Evolutionary conservation across 192 early-diverging fungal species (phyloP), one percentile per base, ranked within the genome.

Genomic region (Piromyces finnis): DNA sequence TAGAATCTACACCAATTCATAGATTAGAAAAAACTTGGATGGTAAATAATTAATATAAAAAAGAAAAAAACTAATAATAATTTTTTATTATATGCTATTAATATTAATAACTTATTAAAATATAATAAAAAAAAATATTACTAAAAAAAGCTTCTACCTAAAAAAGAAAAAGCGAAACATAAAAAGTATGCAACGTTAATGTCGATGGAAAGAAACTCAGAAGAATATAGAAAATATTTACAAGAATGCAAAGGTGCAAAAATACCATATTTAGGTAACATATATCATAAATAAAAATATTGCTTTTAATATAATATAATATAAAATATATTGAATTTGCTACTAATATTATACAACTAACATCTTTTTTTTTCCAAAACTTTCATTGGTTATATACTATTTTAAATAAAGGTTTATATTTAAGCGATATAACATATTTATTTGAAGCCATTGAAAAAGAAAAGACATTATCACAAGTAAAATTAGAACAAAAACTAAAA

Each of bases 21-120:
- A 39, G 79, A 29, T 36, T 80, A 77, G 79, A 80, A 28, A 80
- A 80, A 32, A 80, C 79, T 22, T 80, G 79, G 79, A 36, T 29
- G 37, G 79, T 80, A 28, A 80, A 77, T 22, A 80, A 12, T 26
- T 16, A 32, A 13, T 13, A 11, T 12, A 77, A 29, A 13, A 11
- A 11, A 36, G n/a, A 13, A 30, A 32, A n/a, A 11, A 32, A n/a
- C 14, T 28, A 79, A 79, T 28, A 51, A 79, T 29, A 79, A 7
- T 35, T 35, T 35, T 35, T 35, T 35, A 35, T 7, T 35, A 35
- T 35, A n/a, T n/a, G n/a, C n/a, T n/a, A n/a, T n/a, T n/a, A n/a
- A 39, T 39, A 39, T 39, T 39, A 39, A 39, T 15, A 15, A 39
- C 14, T 15, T 39, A 39, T 39, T 39, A 35, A 7, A 35, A 7